A percentile compares a stretch with the other conserved stretches of the same genome.
Conservation (phyloP, 2,329 filamentous ascomycete genomes). For the Pyricularia grisea region DNA sequence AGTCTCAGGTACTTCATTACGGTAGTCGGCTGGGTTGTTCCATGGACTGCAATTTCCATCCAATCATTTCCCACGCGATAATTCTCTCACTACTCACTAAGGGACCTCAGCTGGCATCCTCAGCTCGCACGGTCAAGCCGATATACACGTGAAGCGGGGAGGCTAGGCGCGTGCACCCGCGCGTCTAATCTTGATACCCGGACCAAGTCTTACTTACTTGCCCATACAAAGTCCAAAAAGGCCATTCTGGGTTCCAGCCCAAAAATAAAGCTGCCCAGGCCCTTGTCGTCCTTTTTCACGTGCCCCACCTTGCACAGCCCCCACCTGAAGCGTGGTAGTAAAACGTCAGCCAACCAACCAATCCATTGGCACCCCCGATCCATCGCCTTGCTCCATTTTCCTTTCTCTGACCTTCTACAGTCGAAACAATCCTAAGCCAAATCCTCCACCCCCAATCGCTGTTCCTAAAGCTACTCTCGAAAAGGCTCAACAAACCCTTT, state of each 20-base stretch:
- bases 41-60: no score
- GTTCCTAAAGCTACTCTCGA: not conserved
- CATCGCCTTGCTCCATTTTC: not conserved
- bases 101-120: no score
- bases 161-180: not conserved
- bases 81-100: no score
- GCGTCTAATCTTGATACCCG: not conserved
- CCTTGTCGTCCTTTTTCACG: not conserved
- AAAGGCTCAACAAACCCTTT: not conserved
- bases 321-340: not conserved
- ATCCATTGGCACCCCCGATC: not conserved
- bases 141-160: no score
- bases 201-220: no score
- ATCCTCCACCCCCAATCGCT: not conserved
- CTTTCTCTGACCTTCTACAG: not conserved
- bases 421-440: not conserved
- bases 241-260: not conserved
- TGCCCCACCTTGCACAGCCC: not conserved
- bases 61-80: not conserved
- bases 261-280: not conserved
- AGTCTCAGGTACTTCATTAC: not conserved
- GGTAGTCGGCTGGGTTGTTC: no score
- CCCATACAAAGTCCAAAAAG: not conserved
- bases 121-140: no score
- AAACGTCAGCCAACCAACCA: conserved; percentile 3